Evolutionary conservation across 441 rosid genomes (phyloP), one percentile per base, ranked within the genome.

Genomic region (Erodium trifolium): DNA sequence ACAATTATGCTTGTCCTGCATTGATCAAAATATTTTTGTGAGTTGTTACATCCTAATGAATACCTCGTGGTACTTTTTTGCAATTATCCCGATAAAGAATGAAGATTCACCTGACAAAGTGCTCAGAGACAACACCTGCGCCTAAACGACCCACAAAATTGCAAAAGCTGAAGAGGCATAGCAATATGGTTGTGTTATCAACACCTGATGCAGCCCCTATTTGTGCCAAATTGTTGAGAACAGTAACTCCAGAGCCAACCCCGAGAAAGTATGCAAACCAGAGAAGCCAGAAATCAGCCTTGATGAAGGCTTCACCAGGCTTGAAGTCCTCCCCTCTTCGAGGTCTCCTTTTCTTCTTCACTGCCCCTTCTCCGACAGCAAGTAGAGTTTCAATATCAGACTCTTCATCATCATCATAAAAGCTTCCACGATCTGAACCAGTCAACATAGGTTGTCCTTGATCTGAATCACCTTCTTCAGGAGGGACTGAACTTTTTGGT

Each of bases 211-310:
- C 89, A 67, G 78, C 62, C 8, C 97, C 99, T 19, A 94, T 86
- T 83, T 94, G 99, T 45, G 99, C 92, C 85, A 94, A 86, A 83
- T 94, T 92, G 81, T 94, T 94, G 39, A 90, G 87, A 76, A 92
- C 82, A 0, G 99, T 92, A 51, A 90, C 83, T 31, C 99, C 99
- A 67, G 98, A 77, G 77, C 98, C 99, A 66, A 85, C 89, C 53
- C 98, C 99, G 0, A 90, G 86, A 81, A 94, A 94, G 77, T 84
- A 92, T 13, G 78, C 83, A 63, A 80, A 69, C 98, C 98, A 92
- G 59, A 94, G 96, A 69, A 93, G 95, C 98, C 98, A 93, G 78
- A 88, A 93, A 78, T 93, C 97, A 49, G 96, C 95, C 85, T 91
- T 91, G 67, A 88, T 70, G 63, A 90, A 78, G 70, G 88, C 98